Conservation (phyloP, 2,329 filamentous ascomycete species). For the Trichoderma pleuroti region DNA sequence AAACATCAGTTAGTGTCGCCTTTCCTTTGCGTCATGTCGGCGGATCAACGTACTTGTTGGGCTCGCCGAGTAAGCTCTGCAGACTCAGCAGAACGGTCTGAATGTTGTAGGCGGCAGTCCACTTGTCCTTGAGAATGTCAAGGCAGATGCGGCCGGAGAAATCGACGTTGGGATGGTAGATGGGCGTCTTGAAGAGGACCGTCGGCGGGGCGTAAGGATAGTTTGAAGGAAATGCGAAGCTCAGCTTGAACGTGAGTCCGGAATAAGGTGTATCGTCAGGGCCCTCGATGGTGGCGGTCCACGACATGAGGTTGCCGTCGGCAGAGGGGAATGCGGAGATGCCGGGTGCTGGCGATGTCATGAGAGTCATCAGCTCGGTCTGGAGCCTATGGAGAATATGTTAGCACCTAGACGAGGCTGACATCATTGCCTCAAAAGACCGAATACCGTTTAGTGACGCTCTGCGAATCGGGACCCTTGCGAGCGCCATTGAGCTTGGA, state of each 20-base stretch:
- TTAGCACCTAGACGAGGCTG: not conserved
- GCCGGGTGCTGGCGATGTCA: slow-evolving; percentile 90
- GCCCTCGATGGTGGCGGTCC: slow-evolving; percentile 91
- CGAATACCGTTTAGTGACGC: slow-evolving; percentile 70
- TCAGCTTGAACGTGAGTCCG: slow-evolving; percentile 84
- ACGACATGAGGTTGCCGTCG: slow-evolving; percentile 84
- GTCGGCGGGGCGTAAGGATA: slow-evolving; percentile 90
- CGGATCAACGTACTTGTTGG: slow-evolving; percentile 77
- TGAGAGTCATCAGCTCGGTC: slow-evolving; percentile 96
- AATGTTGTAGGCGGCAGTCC: slow-evolving; percentile 96
- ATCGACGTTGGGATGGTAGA: slow-evolving; percentile 98
- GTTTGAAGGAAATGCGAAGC: slow-evolving; percentile 83
- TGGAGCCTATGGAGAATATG: slow-evolving; percentile 63
- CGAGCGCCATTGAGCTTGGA: slow-evolving; percentile 58
- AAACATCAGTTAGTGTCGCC: slow-evolving; percentile 21
- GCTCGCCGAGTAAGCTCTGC: slow-evolving; percentile 92
- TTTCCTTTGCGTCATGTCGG: not conserved
- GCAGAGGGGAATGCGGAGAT: slow-evolving; percentile 91
- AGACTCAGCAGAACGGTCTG: slow-evolving; percentile 88
- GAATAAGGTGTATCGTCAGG: slow-evolving; percentile 90
- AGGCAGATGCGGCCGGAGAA: slow-evolving; percentile 96
- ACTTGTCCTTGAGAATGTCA: slow-evolving; percentile 98
- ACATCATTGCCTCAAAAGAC: not conserved
- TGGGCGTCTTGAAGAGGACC: slow-evolving; percentile 95
- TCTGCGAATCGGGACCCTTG: slow-evolving; percentile 63